Evolutionary conservation across 306 rosid genomes (phyloP).

Genomic region (Casuarina equisetifolia): DNA sequence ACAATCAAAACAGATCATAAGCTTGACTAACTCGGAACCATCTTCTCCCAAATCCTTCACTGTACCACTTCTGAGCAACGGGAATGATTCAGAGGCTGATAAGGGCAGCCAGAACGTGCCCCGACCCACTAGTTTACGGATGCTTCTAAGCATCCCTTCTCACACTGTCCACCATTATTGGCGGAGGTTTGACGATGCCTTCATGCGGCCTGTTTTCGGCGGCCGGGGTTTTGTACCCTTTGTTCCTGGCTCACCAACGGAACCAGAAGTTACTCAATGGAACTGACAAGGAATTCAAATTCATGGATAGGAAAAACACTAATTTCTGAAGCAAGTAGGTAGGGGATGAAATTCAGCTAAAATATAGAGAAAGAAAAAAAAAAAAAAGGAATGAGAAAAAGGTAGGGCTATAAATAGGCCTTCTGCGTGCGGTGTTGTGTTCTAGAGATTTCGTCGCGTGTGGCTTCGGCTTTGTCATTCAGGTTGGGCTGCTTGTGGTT

Average conservation of each 20-base stretch:
- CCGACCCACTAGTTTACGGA: slow-evolving; percentile 49
- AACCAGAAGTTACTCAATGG: slow-evolving; percentile 53
- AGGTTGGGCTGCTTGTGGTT: slow-evolving; percentile 31
- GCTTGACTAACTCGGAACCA: slow-evolving; percentile 58
- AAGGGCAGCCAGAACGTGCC: slow-evolving; percentile 24
- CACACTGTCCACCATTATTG: slow-evolving; percentile 81
- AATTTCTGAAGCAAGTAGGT: slow-evolving; percentile 20
- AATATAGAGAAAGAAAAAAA: background rate
- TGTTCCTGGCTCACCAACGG: slow-evolving; percentile 81
- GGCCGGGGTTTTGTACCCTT: slow-evolving; percentile 92
- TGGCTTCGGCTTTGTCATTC: slow-evolving; percentile 8
- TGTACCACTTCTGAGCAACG: slow-evolving; percentile 62
- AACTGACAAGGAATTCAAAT: slow-evolving; percentile 17
- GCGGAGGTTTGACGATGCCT: slow-evolving; percentile 79
- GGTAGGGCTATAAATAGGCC: slow-evolving; percentile 33
- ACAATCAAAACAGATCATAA: slow-evolving; percentile 42
- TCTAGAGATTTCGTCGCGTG: slow-evolving; percentile 25
- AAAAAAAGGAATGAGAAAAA: background rate
- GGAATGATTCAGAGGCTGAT: slow-evolving; percentile 38
- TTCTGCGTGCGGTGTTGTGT: slow-evolving; percentile 41
- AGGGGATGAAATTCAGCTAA: slow-evolving; percentile 1
- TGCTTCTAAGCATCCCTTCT: slow-evolving; percentile 60
- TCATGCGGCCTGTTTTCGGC: slow-evolving; percentile 92
- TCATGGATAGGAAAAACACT: slow-evolving; percentile 16
- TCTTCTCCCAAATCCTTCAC: slow-evolving; percentile 63